Evolutionary conservation across 2,329 filamentous ascomycete genomes (phyloP).

Genomic region (Cadophora gregata): DNA sequence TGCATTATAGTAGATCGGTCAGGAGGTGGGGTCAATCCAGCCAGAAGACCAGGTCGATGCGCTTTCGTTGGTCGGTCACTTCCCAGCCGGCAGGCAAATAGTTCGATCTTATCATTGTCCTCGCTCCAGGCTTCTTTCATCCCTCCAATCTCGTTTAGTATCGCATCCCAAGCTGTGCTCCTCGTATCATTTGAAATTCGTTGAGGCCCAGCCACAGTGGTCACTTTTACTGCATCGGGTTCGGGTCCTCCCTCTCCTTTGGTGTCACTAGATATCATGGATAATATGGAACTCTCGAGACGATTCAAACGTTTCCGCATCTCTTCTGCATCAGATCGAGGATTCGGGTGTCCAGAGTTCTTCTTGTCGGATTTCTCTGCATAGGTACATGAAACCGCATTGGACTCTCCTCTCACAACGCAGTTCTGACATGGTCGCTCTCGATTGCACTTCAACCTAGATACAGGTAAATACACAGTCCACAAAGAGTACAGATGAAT

Average conservation of each 20-base stretch:
- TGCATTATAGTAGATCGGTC: slow-evolving; percentile 52
- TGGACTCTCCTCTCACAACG: slow-evolving; percentile 53
- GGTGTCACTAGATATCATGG: slow-evolving; percentile 50
- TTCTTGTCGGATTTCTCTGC: slow-evolving; percentile 54
- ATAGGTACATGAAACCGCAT: slow-evolving; percentile 52
- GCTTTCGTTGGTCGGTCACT: slow-evolving; percentile 13
- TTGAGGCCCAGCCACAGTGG: slow-evolving; percentile 27
- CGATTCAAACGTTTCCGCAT: slow-evolving; percentile 60
- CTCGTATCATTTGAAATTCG: slow-evolving; percentile 40
- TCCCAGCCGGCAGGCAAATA: slow-evolving; percentile 41
- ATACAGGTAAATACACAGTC: slow-evolving; percentile 13
- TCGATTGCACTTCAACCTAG: slow-evolving; percentile 58
- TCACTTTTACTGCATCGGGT: background rate
- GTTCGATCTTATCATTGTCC: slow-evolving; percentile 47
- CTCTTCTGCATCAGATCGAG: slow-evolving; percentile 45
- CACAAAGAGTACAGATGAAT: background rate
- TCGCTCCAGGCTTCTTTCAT: slow-evolving; percentile 41
- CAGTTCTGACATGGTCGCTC: slow-evolving; percentile 58
- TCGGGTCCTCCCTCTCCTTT: background rate
- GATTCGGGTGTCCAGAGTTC: slow-evolving; percentile 33
- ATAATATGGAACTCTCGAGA: slow-evolving; percentile 61
- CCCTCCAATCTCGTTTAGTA: slow-evolving; percentile 55
- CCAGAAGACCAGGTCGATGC: slow-evolving; percentile 39
- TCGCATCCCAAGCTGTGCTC: slow-evolving; percentile 63
- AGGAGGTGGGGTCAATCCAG: slow-evolving; percentile 46